Evolutionary conservation across 306 rosid genomes (phyloP).

Genomic region (Dalbergia oliveri): DNA sequence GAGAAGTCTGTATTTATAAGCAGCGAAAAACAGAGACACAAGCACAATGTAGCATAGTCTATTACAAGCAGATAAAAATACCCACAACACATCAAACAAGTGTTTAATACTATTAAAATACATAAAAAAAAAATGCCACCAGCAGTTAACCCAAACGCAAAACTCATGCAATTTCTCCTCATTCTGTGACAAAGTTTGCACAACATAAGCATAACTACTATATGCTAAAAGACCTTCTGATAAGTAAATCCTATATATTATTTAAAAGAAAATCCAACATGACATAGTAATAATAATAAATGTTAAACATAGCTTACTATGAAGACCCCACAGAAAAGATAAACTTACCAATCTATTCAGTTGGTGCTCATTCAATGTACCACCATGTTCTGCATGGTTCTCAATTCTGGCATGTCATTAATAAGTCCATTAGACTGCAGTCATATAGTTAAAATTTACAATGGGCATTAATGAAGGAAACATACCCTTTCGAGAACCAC

Average conservation of each 20-base stretch:
- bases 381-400: conserved; percentile 99
- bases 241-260: not conserved
- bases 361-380: conserved; percentile 97
- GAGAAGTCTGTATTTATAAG: not conserved
- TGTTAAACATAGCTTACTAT: conserved; percentile 7
- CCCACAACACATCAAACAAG: conserved; percentile 13
- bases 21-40: not conserved
- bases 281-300: not conserved
- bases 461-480: conserved; percentile 31
- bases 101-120: not conserved
- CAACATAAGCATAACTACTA: not conserved
- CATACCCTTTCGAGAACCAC: conserved; percentile 99
- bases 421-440: conserved; percentile 22
- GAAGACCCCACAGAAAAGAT: conserved; percentile 30
- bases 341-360: conserved; percentile 91
- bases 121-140: not conserved
- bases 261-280: not conserved
- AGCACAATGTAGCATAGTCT: not conserved
- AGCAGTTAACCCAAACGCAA: conserved; percentile 28
- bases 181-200: conserved; percentile 11
- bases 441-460: conserved; percentile 37
- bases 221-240: not conserved
- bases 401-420: conserved; percentile 72
- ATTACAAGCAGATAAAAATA: conserved; percentile 1
- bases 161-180: not conserved